A percentile compares a stretch with the other conserved stretches of the same genome.
phyloP scores from a whole-genome alignment of 2,329 filamentous ascomycete species.

The Chalaropsis thielavioides region DNA sequence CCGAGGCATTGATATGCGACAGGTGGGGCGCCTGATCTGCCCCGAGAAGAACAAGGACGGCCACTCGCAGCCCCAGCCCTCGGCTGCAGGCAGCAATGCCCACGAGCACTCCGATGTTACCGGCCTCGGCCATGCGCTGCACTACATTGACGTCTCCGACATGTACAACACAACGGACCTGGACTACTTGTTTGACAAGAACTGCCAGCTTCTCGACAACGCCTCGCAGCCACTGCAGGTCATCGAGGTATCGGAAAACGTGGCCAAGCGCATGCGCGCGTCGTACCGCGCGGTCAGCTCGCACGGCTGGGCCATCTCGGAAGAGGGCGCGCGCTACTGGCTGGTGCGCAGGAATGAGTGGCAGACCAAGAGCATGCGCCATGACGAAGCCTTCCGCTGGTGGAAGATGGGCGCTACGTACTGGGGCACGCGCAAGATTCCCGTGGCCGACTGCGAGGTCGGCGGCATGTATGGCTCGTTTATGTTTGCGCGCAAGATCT shows the following conservation, averaged over 20 bases:
- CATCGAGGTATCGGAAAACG: conserved; percentile 57
- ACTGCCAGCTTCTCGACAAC: conserved; percentile 41
- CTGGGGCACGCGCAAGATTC: conserved; percentile 83
- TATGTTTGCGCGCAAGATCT: conserved; percentile 48
- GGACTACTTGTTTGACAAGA: conserved; percentile 36
- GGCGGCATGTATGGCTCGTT: conserved; percentile 80
- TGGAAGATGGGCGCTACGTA: conserved; percentile 80
- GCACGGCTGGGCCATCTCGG: conserved; percentile 55
- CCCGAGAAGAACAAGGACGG: conserved; percentile 47
- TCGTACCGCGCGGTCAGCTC: conserved; percentile 44
- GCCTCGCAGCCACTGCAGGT: conserved; percentile 58
- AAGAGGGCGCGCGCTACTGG: conserved; percentile 52
- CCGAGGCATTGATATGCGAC: conserved; percentile 47
- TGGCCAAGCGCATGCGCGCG: conserved; percentile 50
- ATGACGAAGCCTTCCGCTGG: conserved; percentile 37
- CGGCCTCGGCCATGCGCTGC: conserved; percentile 40
- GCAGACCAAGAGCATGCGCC: conserved; percentile 22
- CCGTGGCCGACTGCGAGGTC: conserved; percentile 80
- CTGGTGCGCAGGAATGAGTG: conserved; percentile 42
- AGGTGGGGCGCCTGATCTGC: conserved; percentile 52
- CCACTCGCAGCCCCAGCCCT: conserved; percentile 61
- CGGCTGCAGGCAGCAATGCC: conserved; percentile 30
- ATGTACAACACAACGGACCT: conserved; percentile 29
- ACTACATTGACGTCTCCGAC: conserved; percentile 65
- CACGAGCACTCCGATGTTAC: conserved; percentile 21